These are phyloP conservation scores for Gossypium davidsonii DNA, from an alignment of 441 rosid genomes.

Conservation along the genomic window DNA sequence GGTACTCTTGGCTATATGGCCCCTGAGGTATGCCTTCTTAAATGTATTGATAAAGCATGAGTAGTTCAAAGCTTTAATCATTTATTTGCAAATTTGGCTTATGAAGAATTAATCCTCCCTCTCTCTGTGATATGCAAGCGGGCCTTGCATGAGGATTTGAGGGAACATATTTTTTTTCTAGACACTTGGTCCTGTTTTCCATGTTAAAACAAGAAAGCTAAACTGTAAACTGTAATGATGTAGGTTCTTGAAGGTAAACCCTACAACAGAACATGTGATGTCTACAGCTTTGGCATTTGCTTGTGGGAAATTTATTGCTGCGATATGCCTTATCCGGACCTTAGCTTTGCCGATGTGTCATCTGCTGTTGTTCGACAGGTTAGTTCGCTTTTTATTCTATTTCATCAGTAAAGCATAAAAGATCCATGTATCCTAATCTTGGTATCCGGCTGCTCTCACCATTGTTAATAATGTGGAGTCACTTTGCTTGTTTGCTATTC, in stretches of 20 bases:
- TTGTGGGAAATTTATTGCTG: slow-evolving; percentile 96
- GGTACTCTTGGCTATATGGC: slow-evolving; percentile 97
- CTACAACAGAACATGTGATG: slow-evolving; percentile 86
- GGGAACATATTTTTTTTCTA: neutral
- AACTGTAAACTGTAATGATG: neutral
- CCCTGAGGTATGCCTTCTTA: slow-evolving; percentile 61
- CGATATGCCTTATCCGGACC: slow-evolving; percentile 84
- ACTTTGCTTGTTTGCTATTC: neutral
- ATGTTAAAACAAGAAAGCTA: neutral
- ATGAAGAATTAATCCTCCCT: neutral
- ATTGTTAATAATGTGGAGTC: neutral
- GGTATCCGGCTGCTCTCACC: neutral
- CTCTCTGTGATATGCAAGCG: neutral
- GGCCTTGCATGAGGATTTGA: neutral
- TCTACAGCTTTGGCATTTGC: slow-evolving; percentile 95
- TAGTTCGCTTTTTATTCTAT: slow-evolving; percentile 15
- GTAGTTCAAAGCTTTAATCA: neutral
- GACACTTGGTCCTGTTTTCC: neutral
- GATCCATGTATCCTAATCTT: neutral
- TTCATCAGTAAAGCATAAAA: neutral
- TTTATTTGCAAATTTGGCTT: neutral
- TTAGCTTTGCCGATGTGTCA: slow-evolving; percentile 75
- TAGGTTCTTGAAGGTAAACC: slow-evolving; percentile 94
- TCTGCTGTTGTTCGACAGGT: slow-evolving; percentile 90
- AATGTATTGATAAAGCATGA: neutral